Conservation (phyloP, 768 basidiomycete species). For the Dentipellis fragilis region DNA sequence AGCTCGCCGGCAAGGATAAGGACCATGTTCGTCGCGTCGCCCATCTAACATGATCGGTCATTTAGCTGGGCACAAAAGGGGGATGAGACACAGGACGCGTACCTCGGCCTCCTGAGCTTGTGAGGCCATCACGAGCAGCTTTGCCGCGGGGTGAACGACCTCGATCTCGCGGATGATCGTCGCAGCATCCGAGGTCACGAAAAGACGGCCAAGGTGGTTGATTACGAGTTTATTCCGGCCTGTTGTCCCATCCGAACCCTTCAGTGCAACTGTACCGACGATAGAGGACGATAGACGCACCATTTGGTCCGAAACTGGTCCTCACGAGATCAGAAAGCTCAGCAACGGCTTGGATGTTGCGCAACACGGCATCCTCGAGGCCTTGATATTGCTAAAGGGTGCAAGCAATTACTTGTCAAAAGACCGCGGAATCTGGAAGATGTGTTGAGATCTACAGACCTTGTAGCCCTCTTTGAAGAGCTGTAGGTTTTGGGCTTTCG, state of each 20-base stretch:
- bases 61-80: not conserved
- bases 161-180: slow-evolving; percentile 98
- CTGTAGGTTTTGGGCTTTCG: slow-evolving; percentile 78
- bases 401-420: slow-evolving; percentile 35
- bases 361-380: slow-evolving; percentile 92
- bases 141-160: slow-evolving; percentile 97
- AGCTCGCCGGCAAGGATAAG: slow-evolving; percentile 93
- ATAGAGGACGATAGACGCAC: slow-evolving; percentile 33
- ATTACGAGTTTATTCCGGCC: slow-evolving; percentile 97
- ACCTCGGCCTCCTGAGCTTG: slow-evolving; percentile 96
- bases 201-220: slow-evolving; percentile 91
- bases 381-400: slow-evolving; percentile 27
- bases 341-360: slow-evolving; percentile 93
- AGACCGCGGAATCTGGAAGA: slow-evolving; percentile 26
- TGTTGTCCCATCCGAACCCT: slow-evolving; percentile 19
- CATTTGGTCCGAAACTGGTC: slow-evolving; percentile 95
- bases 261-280: not conserved
- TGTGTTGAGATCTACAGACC: slow-evolving; percentile 29
- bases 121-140: slow-evolving; percentile 97
- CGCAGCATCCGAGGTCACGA: slow-evolving; percentile 97
- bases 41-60: slow-evolving; percentile 50
- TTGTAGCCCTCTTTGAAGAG: slow-evolving; percentile 98
- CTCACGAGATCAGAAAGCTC: slow-evolving; percentile 92
- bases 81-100: slow-evolving; percentile 15
- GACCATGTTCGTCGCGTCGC: slow-evolving; percentile 93